Percentiles rank a stretch among this genome's conserved stretches.
Evolutionary conservation across 176 grass and related monocot genomes (phyloP).

Genomic region (Hsuehochloa calcarea): DNA sequence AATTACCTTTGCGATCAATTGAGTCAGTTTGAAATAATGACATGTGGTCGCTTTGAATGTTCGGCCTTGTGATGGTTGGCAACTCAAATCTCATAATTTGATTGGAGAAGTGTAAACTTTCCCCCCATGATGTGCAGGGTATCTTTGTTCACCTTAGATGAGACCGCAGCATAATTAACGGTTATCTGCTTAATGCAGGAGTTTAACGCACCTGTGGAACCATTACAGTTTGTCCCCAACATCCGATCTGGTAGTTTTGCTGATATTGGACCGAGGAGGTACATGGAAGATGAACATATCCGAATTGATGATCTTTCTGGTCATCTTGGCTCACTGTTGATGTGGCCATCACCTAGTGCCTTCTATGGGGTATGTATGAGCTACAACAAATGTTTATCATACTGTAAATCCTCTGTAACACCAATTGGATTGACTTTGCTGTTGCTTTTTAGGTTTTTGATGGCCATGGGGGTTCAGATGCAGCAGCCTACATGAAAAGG

Average conservation of each 20-base stretch:
- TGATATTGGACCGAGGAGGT: constrained; percentile 70
- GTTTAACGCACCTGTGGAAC: constrained; percentile 34
- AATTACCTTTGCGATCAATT: not conserved
- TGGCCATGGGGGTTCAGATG: constrained; percentile 87
- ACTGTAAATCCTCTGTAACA: constrained; percentile 8
- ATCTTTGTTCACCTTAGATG: not conserved
- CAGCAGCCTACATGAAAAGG: constrained; percentile 78
- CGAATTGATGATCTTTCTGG: constrained; percentile 76
- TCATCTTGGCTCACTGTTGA: constrained; percentile 57
- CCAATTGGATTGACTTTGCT: not conserved
- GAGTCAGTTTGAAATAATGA: not conserved
- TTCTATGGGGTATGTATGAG: constrained; percentile 69
- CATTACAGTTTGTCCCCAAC: constrained; percentile 49
- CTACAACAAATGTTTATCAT: not conserved
- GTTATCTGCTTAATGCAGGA: constrained; percentile 45
- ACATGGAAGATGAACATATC: constrained; percentile 97
- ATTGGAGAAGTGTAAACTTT: not conserved
- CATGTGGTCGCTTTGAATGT: not conserved
- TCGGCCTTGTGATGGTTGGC: not conserved
- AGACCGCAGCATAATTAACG: not conserved
- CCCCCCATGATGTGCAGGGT: not conserved
- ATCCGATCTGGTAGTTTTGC: constrained; percentile 80
- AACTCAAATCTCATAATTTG: not conserved
- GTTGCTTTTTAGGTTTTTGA: constrained; percentile 71
- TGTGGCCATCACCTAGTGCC: constrained; percentile 61